Conservation (phyloP, 2,329 filamentous ascomycete species). For the Phialophora expanda region DNA sequence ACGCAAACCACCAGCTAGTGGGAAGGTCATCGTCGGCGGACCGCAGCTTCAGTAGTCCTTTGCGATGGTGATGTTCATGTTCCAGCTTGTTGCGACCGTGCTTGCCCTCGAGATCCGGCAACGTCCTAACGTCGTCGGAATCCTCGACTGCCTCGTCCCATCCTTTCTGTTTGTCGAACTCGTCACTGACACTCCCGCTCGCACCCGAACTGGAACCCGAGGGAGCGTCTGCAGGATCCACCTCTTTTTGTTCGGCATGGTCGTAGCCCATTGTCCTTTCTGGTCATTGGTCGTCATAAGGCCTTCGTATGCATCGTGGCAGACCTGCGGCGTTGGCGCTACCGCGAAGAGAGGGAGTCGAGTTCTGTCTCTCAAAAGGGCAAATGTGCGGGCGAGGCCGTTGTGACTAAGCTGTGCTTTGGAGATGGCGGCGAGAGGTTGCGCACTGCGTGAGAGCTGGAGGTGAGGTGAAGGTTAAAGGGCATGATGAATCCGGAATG, state of each 20-base stretch:
- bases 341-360: not conserved
- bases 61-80: conserved; percentile 23
- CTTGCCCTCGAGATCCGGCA: conserved; percentile 25
- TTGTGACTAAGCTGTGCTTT: not conserved
- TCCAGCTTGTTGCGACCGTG: conserved; percentile 18
- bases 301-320: conserved; percentile 17
- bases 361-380: not conserved
- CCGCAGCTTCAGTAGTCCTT: conserved; percentile 44
- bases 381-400: not conserved
- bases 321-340: not conserved
- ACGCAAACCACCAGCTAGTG: conserved; percentile 57
- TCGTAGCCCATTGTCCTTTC: conserved; percentile 32
- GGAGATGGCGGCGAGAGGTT: not conserved
- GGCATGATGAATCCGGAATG: conserved; percentile 9
- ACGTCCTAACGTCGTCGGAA: conserved; percentile 7
- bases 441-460: not conserved
- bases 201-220: conserved; percentile 26
- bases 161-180: conserved; percentile 22
- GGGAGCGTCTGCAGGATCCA: conserved; percentile 22
- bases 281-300: conserved; percentile 14
- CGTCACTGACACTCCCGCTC: conserved; percentile 18
- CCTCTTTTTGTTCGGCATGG: conserved; percentile 31
- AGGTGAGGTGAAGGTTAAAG: not conserved
- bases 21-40: conserved; percentile 51
- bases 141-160: conserved; percentile 18